These are phyloP conservation scores for Thalassiosira ordinaria DNA, from an alignment of 352 stramenopile species.

Conservation along the genomic window DNA sequence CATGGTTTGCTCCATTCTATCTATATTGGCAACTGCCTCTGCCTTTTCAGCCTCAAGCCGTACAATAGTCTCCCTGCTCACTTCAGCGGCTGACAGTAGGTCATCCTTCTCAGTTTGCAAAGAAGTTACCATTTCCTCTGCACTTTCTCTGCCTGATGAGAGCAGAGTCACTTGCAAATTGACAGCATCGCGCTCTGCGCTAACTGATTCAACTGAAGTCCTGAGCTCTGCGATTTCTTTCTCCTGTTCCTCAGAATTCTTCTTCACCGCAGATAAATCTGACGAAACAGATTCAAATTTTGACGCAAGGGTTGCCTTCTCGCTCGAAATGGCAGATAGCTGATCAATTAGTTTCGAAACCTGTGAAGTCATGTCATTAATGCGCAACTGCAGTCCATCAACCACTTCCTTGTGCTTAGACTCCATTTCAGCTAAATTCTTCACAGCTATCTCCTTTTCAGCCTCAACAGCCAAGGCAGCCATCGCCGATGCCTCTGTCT, in stretches of 20 bases:
- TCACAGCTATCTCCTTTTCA: not conserved
- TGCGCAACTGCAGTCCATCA: slow-evolving; percentile 3
- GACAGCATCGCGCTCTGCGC: slow-evolving; percentile 9
- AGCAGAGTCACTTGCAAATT: not conserved
- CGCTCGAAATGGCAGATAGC: not conserved
- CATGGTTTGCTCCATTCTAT: not conserved
- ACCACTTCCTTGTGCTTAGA: not conserved
- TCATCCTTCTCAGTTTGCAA: slow-evolving; percentile 13
- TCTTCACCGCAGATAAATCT: slow-evolving; percentile 8
- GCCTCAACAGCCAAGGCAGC: not conserved
- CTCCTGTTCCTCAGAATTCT: slow-evolving; percentile 5
- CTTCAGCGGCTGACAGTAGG: not conserved
- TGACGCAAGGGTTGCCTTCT: slow-evolving; percentile 14
- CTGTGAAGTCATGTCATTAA: slow-evolving; percentile 12
- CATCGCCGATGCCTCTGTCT: not conserved
- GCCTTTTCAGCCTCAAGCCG: slow-evolving; percentile 8
- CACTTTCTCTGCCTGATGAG: not conserved
- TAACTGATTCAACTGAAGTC: slow-evolving; percentile 14
- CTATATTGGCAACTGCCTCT: slow-evolving; percentile 3
- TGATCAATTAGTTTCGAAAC: slow-evolving; percentile 26
- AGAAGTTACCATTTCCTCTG: not conserved
- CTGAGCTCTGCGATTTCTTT: slow-evolving; percentile 22
- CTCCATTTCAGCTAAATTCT: slow-evolving; percentile 16
- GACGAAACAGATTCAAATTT: slow-evolving; percentile 19
- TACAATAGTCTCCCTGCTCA: not conserved